Percentiles rank a stretch among this genome's conserved stretches.
Evolutionary conservation across 805 yeast genomes (phyloP).

Genomic region (Spathaspora girioi): DNA sequence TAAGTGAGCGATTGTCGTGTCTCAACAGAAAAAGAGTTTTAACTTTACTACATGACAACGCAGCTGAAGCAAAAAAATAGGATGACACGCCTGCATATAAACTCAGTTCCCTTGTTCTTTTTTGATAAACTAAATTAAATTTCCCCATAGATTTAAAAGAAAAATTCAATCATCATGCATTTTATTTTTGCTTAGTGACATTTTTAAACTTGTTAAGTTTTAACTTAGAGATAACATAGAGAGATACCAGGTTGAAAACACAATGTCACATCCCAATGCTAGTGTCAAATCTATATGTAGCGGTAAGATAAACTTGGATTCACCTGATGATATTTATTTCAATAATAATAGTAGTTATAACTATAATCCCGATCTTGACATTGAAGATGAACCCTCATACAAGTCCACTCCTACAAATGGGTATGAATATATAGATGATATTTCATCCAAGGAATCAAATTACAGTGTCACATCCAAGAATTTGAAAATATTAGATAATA

Average conservation of each 20-base stretch:
- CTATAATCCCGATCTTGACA: background rate
- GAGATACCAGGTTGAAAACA: background rate
- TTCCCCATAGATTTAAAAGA: background rate
- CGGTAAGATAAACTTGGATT: conserved; percentile 27
- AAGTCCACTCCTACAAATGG: background rate
- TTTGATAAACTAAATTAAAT: too few species aligned
- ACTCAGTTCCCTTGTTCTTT: too few species aligned
- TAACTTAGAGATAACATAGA: background rate
- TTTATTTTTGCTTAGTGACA: too few species aligned
- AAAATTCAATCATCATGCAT: too few species aligned
- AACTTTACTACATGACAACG: too few species aligned
- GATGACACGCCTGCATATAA: background rate
- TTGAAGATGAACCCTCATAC: background rate
- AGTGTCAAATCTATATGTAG: conserved; percentile 36
- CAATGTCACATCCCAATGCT: conserved; percentile 42
- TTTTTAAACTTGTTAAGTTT: background rate
- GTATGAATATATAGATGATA: conserved; percentile 12
- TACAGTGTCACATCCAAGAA: conserved; percentile 17
- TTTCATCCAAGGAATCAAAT: conserved; percentile 8
- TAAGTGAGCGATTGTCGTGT: too few species aligned
- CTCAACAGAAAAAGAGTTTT: too few species aligned
- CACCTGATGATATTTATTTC: conserved; percentile 19
- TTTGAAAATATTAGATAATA: conserved; percentile 10
- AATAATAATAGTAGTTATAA: background rate
- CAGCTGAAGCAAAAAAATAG: background rate